Percentiles rank a stretch among this genome's conserved stretches.
These are phyloP conservation scores for Clitopilus passeckerianus DNA, from an alignment of 768 basidiomycete genomes.

Conservation along the genomic window DNA sequence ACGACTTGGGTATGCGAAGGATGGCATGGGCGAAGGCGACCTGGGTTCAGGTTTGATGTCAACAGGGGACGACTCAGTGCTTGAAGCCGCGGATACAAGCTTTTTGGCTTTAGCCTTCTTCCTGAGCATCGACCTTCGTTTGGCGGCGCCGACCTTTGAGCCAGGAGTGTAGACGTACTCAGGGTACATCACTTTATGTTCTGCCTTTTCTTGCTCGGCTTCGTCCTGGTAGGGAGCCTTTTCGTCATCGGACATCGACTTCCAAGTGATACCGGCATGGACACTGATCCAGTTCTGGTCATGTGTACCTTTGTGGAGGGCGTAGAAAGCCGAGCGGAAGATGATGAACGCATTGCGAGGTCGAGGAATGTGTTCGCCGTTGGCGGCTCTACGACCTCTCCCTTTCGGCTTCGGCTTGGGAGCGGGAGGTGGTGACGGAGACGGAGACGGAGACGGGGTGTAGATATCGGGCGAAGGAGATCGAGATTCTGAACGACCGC, in stretches of 20 bases:
- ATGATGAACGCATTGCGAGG: slow-evolving; percentile 35
- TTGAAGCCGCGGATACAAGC: slow-evolving; percentile 1
- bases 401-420: slow-evolving; percentile 7
- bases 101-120: slow-evolving; percentile 1
- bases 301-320: slow-evolving; percentile 7
- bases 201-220: slow-evolving; percentile 20
- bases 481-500: not conserved
- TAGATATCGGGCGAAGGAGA: not conserved
- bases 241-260: slow-evolving; percentile 13
- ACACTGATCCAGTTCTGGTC: slow-evolving; percentile 30
- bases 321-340: slow-evolving; percentile 26
- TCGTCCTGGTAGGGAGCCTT: slow-evolving; percentile 13
- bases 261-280: slow-evolving; percentile 25
- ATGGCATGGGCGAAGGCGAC: not conserved
- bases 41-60: not conserved
- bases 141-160: slow-evolving; percentile 7
- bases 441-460: slow-evolving; percentile 7
- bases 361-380: slow-evolving; percentile 22
- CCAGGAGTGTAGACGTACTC: slow-evolving; percentile 22
- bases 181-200: slow-evolving; percentile 21
- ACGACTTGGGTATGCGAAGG: no score
- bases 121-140: slow-evolving; percentile 1
- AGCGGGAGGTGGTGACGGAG: slow-evolving; percentile 4
- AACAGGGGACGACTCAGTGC: not conserved
- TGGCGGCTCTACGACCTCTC: slow-evolving; percentile 4